phyloP scores from a whole-genome alignment of 331 rosid species.

The Acacia pycnantha region DNA sequence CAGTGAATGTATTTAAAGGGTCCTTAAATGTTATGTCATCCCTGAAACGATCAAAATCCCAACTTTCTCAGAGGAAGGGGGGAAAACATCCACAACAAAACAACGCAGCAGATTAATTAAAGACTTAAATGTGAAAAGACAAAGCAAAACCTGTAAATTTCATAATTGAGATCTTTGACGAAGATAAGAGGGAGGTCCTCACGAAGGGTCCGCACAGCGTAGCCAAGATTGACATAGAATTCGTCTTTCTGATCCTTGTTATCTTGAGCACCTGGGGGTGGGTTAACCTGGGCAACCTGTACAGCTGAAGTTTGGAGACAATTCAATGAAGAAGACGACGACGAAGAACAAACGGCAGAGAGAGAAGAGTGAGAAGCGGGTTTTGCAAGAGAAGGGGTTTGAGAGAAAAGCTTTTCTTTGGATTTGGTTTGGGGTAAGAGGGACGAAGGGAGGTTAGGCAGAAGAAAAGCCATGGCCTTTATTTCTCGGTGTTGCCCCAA shows the following conservation, averaged over 20 bases:
- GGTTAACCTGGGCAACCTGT: constrained; percentile 55
- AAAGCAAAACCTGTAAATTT: constrained; percentile 65
- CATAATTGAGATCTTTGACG: constrained; percentile 82
- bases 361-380: constrained; percentile 38
- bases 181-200: constrained; percentile 82
- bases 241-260: constrained; percentile 61
- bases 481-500: constrained; percentile 6
- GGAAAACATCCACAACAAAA: neutral
- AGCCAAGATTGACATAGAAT: constrained; percentile 84
- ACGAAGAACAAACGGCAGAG: constrained; percentile 30
- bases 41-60: constrained; percentile 55
- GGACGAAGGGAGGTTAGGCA: constrained; percentile 65
- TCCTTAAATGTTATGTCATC: constrained; percentile 80
- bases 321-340: constrained; percentile 24
- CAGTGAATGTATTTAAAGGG: constrained; percentile 81
- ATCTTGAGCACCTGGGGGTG: constrained; percentile 49
- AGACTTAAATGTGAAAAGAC: constrained; percentile 26
- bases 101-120: neutral
- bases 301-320: constrained; percentile 46
- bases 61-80: constrained; percentile 5
- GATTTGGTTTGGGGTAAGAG: constrained; percentile 52
- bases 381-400: constrained; percentile 44
- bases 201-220: constrained; percentile 86
- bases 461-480: constrained; percentile 69
- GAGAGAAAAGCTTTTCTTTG: constrained; percentile 46